Percentiles rank a stretch among this genome's conserved stretches.
Conservation (phyloP, 1,284 basidiomycete genomes). For the Microbotryum intermedium region DNA sequence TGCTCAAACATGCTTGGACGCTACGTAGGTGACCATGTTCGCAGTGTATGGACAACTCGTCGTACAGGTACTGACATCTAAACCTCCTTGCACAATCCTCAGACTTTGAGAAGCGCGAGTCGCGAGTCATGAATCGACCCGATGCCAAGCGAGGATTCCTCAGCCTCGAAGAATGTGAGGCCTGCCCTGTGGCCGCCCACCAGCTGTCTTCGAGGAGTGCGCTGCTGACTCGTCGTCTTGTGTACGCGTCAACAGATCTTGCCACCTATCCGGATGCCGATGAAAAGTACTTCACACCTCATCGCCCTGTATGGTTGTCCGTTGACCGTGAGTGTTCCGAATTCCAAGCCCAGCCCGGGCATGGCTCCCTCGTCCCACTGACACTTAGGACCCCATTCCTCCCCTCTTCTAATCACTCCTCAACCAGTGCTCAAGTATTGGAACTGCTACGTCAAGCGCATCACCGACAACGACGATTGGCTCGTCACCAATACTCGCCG, state of each 20-base stretch:
- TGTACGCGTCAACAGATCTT: neutral
- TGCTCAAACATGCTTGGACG: constrained; percentile 10
- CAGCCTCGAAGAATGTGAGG: constrained; percentile 22
- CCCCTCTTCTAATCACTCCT: too few relatives aligned
- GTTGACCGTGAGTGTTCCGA: too few relatives aligned
- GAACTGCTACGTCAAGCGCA: too few relatives aligned
- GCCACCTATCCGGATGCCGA: constrained; percentile 11
- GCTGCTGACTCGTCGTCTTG: too few relatives aligned
- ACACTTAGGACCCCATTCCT: too few relatives aligned
- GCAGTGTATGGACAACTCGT: neutral
- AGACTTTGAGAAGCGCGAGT: constrained; percentile 27
- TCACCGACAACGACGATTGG: too few relatives aligned
- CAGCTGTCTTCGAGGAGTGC: too few relatives aligned
- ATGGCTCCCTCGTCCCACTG: too few relatives aligned
- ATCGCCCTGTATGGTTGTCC: neutral
- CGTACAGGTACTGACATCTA: neutral
- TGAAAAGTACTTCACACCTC: constrained; percentile 5
- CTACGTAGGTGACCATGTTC: constrained; percentile 7
- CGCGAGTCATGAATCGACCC: constrained; percentile 23
- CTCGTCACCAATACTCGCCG: too few relatives aligned
- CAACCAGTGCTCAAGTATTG: too few relatives aligned
- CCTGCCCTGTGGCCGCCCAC: too few relatives aligned
- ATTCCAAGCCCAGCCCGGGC: too few relatives aligned
- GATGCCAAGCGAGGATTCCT: constrained; percentile 21
- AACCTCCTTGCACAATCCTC: neutral